A percentile compares a stretch with the other conserved stretches of the same genome.
phyloP scores from a whole-genome alignment of 2,329 filamentous ascomycete genomes.

The Epichloe aotearoae region DNA sequence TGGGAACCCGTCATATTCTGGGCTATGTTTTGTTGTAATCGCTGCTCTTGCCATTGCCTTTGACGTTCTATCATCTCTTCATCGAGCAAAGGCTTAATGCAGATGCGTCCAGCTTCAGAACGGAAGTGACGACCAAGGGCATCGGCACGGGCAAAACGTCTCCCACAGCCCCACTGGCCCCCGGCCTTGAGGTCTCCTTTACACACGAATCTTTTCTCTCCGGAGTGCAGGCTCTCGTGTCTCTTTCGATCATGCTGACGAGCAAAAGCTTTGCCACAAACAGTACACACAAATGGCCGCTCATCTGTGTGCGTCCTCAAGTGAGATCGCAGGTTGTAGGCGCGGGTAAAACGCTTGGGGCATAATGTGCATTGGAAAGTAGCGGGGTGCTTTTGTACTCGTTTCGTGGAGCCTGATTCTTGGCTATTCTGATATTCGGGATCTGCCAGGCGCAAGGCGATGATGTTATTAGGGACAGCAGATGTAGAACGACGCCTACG shows the following conservation, averaged over 20 bases:
- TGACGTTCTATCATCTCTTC: conserved; percentile 82
- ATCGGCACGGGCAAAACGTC: conserved; percentile 88
- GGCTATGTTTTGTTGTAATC: conserved; percentile 50
- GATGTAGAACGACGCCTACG: conserved; percentile 48
- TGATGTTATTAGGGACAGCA: conserved; percentile 46
- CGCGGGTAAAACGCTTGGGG: conserved; percentile 89
- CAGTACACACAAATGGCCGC: conserved; percentile 89
- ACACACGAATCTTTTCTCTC: conserved; percentile 98
- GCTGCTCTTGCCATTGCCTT: conserved; percentile 59
- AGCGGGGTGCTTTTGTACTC: conserved; percentile 93
- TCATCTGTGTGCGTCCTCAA: conserved; percentile 94
- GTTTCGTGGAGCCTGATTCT: conserved; percentile 51
- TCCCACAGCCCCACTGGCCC: conserved; percentile 82
- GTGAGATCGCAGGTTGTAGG: conserved; percentile 93
- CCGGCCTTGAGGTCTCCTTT: conserved; percentile 76
- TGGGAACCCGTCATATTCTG: conserved; percentile 45
- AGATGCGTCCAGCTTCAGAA: conserved; percentile 87
- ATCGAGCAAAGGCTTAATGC: conserved; percentile 92
- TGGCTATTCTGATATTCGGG: conserved; percentile 64
- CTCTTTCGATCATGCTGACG: conserved; percentile 95
- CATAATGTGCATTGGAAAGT: conserved; percentile 92
- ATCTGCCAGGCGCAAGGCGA: conserved; percentile 85
- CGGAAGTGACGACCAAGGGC: conserved; percentile 89
- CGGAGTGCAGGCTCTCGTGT: conserved; percentile 89
- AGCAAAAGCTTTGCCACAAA: conserved; percentile 94